Evolutionary conservation across 1,139 yeast genomes (phyloP).

Genomic region (Yamadazyma dendronema): DNA sequence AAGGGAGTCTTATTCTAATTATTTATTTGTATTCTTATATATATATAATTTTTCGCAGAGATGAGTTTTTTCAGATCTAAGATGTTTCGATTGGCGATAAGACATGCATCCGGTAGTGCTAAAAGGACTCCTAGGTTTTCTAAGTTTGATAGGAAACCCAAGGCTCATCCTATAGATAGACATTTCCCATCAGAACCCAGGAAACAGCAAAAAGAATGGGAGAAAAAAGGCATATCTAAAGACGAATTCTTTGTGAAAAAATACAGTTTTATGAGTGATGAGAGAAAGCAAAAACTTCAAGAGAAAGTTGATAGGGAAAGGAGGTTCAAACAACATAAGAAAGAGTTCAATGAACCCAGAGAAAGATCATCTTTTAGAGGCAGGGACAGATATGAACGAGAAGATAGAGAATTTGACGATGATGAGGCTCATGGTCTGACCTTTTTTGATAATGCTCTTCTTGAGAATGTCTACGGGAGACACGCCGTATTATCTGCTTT

Average conservation of each 20-base stretch:
- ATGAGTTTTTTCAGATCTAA: constrained; percentile 1
- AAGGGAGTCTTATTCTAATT: constrained; percentile 78
- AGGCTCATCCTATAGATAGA: constrained; percentile 13
- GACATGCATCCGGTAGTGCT: constrained; percentile 4
- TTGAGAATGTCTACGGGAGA: constrained; percentile 75
- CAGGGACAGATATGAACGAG: background rate
- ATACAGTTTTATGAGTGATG: constrained; percentile 30
- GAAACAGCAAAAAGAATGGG: constrained; percentile 35
- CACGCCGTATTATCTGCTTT: constrained; percentile 75
- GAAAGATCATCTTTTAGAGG: background rate
- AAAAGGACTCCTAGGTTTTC: background rate
- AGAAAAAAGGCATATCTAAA: constrained; percentile 32
- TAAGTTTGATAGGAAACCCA: constrained; percentile 8
- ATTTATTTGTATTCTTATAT: background rate
- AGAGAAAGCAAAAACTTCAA: constrained; percentile 26
- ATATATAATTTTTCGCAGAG: background rate
- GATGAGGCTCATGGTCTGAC: constrained; percentile 9
- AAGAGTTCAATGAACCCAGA: constrained; percentile 10
- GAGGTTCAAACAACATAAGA: constrained; percentile 23
- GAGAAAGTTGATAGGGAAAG: constrained; percentile 39
- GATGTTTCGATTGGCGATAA: constrained; percentile 1
- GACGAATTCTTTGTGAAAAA: constrained; percentile 43
- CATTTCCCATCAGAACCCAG: constrained; percentile 11
- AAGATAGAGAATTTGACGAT: constrained; percentile 13
- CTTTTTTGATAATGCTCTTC: constrained; percentile 38